phyloP scores from a whole-genome alignment of 1,284 basidiomycete genomes.

The Calocybe gambosa region DNA sequence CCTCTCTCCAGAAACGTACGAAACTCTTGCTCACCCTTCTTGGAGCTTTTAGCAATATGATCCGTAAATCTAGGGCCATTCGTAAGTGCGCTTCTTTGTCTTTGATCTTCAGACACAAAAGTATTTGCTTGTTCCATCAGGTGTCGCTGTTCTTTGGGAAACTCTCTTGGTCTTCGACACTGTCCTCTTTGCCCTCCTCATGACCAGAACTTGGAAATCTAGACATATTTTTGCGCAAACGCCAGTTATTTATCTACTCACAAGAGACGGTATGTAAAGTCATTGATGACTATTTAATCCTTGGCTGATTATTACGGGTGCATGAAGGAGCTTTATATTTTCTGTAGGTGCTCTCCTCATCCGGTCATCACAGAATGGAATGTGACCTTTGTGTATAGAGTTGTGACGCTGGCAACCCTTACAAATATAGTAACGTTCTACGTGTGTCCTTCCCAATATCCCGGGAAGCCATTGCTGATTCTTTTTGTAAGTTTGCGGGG shows the following conservation, averaged over 20 bases:
- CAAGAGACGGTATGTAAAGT: not conserved
- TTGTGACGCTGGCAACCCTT: too few species aligned
- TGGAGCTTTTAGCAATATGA: not conserved
- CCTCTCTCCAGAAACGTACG: not conserved
- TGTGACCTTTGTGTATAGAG: too few species aligned
- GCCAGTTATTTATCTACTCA: not conserved
- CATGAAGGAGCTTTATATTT: not conserved
- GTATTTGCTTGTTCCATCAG: not conserved
- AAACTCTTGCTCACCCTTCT: not conserved
- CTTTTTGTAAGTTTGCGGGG: too few species aligned
- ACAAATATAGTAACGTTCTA: too few species aligned
- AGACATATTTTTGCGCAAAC: not conserved
- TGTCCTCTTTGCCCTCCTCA: not conserved
- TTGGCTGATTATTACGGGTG: not conserved
- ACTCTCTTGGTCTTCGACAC: not conserved
- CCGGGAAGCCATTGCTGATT: too few species aligned
- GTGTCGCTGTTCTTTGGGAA: not conserved
- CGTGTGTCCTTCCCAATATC: too few species aligned
- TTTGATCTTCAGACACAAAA: not conserved
- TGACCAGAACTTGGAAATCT: not conserved
- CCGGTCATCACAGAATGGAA: too few species aligned
- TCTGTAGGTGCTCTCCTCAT: not conserved
- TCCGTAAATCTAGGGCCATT: not conserved
- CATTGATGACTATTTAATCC: not conserved
- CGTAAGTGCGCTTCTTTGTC: not conserved